Percentiles rank a stretch among this genome's conserved stretches.
These are phyloP conservation scores for Populus deltoides DNA, from an alignment of 345 rosid genomes.

Conservation along the genomic window DNA sequence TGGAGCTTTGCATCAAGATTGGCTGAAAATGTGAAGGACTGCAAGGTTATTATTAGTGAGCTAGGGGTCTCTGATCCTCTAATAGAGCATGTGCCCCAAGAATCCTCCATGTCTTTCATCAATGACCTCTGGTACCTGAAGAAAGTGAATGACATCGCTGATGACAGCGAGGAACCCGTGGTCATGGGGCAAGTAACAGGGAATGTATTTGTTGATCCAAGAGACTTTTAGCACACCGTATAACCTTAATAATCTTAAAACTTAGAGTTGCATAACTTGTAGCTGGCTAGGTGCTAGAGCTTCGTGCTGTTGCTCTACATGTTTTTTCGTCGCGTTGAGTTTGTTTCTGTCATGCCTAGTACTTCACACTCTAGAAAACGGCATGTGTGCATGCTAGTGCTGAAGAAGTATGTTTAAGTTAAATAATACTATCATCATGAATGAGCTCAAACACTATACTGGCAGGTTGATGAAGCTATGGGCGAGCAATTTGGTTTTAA, in stretches of 20 bases:
- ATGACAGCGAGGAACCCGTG: constrained; percentile 9
- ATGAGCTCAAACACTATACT: too few relatives aligned
- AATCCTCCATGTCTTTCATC: constrained; percentile 33
- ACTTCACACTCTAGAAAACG: too few relatives aligned
- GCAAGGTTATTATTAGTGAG: constrained; percentile 42
- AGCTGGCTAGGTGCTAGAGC: too few relatives aligned
- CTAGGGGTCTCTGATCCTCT: constrained; percentile 49
- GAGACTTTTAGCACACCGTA: constrained; percentile 40
- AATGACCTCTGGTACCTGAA: constrained; percentile 55
- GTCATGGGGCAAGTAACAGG: constrained; percentile 25
- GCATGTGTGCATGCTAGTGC: too few relatives aligned
- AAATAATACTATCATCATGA: too few relatives aligned
- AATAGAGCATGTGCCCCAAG: constrained; percentile 30
- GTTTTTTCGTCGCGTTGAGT: too few relatives aligned
- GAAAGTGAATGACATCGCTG: constrained; percentile 25
- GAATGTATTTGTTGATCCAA: constrained; percentile 61
- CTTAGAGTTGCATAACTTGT: too few relatives aligned
- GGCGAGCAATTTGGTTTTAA: too few relatives aligned
- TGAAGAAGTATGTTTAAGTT: too few relatives aligned
- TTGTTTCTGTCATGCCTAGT: too few relatives aligned
- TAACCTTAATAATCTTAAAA: not conserved
- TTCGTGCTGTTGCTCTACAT: too few relatives aligned
- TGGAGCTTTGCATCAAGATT: constrained; percentile 43
- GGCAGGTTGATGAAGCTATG: too few relatives aligned
- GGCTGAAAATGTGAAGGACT: constrained; percentile 36